Evolutionary conservation across 1,139 yeast genomes (phyloP).

Genomic region (Spathaspora sp.): DNA sequence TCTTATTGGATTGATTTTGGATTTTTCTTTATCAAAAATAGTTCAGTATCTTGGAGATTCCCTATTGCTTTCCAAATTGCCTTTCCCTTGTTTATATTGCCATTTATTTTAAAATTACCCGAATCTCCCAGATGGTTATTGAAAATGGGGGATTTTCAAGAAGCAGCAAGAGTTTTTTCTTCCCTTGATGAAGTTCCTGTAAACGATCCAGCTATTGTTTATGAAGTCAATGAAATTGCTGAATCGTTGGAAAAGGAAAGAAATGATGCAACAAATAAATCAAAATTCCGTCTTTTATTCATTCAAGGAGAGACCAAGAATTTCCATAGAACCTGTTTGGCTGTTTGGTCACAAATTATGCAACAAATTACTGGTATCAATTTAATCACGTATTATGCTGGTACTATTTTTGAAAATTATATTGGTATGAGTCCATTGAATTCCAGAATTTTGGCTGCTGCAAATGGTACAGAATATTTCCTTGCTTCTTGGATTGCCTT

Average conservation of each 20-base stretch:
- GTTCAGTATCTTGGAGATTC: constrained; percentile 52
- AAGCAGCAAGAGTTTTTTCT: constrained; percentile 45
- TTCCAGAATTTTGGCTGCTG: constrained; percentile 54
- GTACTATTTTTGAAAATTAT: constrained; percentile 40
- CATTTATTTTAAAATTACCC: constrained; percentile 46
- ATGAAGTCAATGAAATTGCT: constrained; percentile 40
- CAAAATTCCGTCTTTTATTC: constrained; percentile 26
- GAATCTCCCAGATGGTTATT: constrained; percentile 79
- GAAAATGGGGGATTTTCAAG: constrained; percentile 49
- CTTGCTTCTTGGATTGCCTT: constrained; percentile 63
- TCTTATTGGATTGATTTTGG: constrained; percentile 85
- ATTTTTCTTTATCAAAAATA: constrained; percentile 48
- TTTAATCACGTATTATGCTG: constrained; percentile 65
- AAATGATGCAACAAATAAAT: constrained; percentile 28
- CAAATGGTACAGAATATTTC: constrained; percentile 61
- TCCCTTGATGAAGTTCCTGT: constrained; percentile 35
- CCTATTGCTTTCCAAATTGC: constrained; percentile 48
- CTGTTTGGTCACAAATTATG: constrained; percentile 59
- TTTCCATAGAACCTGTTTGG: constrained; percentile 55
- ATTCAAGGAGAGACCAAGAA: constrained; percentile 60
- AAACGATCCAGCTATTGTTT: constrained; percentile 48
- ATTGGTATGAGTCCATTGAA: constrained; percentile 35
- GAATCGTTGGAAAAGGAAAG: constrained; percentile 44
- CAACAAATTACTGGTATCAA: constrained; percentile 67
- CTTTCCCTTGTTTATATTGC: constrained; percentile 36